Base-by-base conservation (phyloP, 1,284 basidiomycete genomes). In the Rhodotorula sp. region DNA sequence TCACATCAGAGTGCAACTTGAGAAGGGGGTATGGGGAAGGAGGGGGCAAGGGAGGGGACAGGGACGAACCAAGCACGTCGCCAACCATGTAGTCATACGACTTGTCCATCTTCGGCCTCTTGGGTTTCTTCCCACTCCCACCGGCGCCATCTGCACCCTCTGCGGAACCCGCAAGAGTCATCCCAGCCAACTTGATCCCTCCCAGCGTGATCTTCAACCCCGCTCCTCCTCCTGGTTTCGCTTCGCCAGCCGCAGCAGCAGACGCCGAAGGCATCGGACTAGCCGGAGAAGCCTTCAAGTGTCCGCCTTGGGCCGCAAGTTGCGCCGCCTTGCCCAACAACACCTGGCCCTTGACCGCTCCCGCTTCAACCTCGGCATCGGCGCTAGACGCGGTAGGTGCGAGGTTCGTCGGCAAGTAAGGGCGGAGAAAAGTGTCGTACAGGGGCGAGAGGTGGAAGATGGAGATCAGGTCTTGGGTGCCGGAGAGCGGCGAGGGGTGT, bases 361-460 rank as follows among this genome's bases (percentile, higher is more conserved):
- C 52, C 55, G 46, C 32, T 24, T 24, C 24, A 22, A 9, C 36
- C 10, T 15, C 22, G 11, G 48, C 44, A 10, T 55, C 54, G 22
- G 54, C 32, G 24, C 22, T 32, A 19, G 30, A 19, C 9, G 7
- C 8, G 30, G 32, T 15, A 1, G 36, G 36, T 7, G n/a, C 36
- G 44, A 57, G 62, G 30, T 62, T 20, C 54, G 56, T 47, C 7
- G 66, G 74, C 20, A 76, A 59, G 64, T 74, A 77, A 4, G 74
- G 76, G 24, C 74, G 56, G 19, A 76, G 64, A 56, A 68, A 72
- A 24, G 70, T 71, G 61, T 77, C 70, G 66, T 77, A 77, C n/a
- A 67, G 22, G 15, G 66, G 34, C 4, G 49, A 55, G 55, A 77
- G 70, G 32, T 64, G 56, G 55, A 76, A 74, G 39, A 64, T 56